Percentiles rank a stretch among this genome's conserved stretches.
Conservation (phyloP, 148 eudicot species). For the Dianthus caryophyllus region DNA sequence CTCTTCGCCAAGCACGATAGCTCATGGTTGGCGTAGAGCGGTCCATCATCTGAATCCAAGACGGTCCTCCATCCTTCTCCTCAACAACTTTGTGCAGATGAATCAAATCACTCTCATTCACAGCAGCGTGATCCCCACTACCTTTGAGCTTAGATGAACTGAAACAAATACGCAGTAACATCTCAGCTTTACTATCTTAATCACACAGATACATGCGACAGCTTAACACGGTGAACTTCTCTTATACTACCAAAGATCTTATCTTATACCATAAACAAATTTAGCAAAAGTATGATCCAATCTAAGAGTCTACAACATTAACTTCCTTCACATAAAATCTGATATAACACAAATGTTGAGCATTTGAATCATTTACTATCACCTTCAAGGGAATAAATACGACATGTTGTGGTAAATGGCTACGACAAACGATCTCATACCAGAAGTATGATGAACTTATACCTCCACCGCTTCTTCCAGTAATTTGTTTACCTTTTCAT, state of each 20-base stretch:
- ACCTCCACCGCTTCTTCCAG: too few relatives aligned
- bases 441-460: too few relatives aligned
- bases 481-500: too few relatives aligned
- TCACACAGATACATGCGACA: neutral
- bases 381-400: too few relatives aligned
- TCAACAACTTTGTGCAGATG: slow-evolving; percentile 66
- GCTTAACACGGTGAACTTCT: neutral
- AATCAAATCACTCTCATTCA: slow-evolving; percentile 53
- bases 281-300: neutral
- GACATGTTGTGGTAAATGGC: too few relatives aligned
- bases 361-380: neutral
- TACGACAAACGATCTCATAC: too few relatives aligned
- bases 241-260: neutral
- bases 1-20: slow-evolving; percentile 95
- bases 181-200: slow-evolving; percentile 11
- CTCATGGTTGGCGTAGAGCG: slow-evolving; percentile 63
- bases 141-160: slow-evolving; percentile 45
- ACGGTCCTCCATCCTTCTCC: slow-evolving; percentile 82
- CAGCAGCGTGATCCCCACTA: slow-evolving; percentile 33
- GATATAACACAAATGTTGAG: neutral
- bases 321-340: neutral
- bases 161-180: slow-evolving; percentile 23
- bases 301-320: neutral
- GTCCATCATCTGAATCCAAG: slow-evolving; percentile 95
- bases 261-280: neutral